Base-by-base conservation (phyloP, 805 yeast species). In the Cyberlindnera veronae region DNA sequence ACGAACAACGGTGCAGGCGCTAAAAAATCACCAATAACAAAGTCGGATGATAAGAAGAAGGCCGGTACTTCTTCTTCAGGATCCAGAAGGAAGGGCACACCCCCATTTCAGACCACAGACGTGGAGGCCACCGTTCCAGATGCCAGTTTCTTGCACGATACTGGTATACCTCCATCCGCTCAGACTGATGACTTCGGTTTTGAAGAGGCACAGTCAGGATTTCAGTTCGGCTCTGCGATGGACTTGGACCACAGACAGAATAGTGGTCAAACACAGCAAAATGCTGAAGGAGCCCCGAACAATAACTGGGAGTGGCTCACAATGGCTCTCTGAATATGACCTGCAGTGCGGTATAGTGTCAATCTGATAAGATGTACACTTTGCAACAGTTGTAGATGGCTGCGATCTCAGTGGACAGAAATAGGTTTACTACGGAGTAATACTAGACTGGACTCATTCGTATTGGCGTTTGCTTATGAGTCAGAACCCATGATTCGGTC, bases 301-400 rank as follows among this genome's bases (percentile, higher is more conserved):
- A 56, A 53, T 22, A 56, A 54, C 36, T 56, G 61, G 61, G 61
- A 56, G 36, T 56, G 61, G 61, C 27, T 56, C 8, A 53, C 59
- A 1, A 46, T 56, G 51, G 49, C 58, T 6, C 32, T 56, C n/a
- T 55, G 30, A 46, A n/a, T n/a, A n/a, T n/a, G n/a, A n/a, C n/a
- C n/a, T n/a, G n/a, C n/a, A n/a, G n/a, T n/a, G n/a, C n/a, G n/a
- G n/a, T n/a, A n/a, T n/a, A n/a, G n/a, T n/a, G n/a, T n/a, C n/a
- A n/a, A n/a, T n/a, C n/a, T n/a, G n/a, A n/a, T n/a, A n/a, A n/a
- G n/a, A n/a, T n/a, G n/a, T n/a, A n/a, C n/a, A n/a, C n/a, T n/a
- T n/a, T n/a, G n/a, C n/a, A n/a, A n/a, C n/a, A n/a, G n/a, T n/a
- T n/a, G n/a, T n/a, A n/a, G n/a, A n/a, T n/a, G n/a, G n/a, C n/a